These are phyloP conservation scores for Moelleriella libera DNA, from an alignment of 2,329 filamentous ascomycete species.

Conservation along the genomic window DNA sequence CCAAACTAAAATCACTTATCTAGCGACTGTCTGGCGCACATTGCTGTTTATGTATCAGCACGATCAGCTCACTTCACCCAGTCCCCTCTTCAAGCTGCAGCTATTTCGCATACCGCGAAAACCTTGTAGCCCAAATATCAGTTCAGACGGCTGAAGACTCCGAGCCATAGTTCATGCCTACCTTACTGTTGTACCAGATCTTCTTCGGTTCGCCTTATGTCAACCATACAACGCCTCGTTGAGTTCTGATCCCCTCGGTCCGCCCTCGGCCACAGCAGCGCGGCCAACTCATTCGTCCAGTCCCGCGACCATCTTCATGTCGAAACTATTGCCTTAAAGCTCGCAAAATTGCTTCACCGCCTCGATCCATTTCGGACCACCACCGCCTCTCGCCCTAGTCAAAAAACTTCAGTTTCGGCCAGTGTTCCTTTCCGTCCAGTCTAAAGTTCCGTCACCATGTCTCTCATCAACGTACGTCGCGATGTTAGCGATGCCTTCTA, in stretches of 20 bases:
- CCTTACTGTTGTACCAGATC: slow-evolving; percentile 31
- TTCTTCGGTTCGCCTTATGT: slow-evolving; percentile 39
- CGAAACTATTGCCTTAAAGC: slow-evolving; percentile 14
- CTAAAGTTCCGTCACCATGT: slow-evolving; percentile 52
- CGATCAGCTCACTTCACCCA: slow-evolving; percentile 79
- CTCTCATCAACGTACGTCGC: slow-evolving; percentile 94
- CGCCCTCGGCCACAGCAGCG: slow-evolving; percentile 22
- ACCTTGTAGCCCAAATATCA: slow-evolving; percentile 79
- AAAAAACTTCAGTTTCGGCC: too few species aligned
- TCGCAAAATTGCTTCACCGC: slow-evolving; percentile 7
- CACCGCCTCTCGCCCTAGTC: neutral
- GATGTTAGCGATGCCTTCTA: slow-evolving; percentile 99
- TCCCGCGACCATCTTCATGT: slow-evolving; percentile 20
- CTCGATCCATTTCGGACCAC: slow-evolving; percentile 6
- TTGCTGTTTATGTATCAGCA: slow-evolving; percentile 96
- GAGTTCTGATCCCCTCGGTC: slow-evolving; percentile 35
- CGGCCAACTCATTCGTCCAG: slow-evolving; percentile 6
- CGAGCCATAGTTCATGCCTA: slow-evolving; percentile 41
- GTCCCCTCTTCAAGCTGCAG: slow-evolving; percentile 94
- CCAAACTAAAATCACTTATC: slow-evolving; percentile 10
- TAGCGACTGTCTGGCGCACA: slow-evolving; percentile 18
- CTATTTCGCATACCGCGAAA: slow-evolving; percentile 92
- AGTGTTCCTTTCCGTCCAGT: slow-evolving; percentile 4
- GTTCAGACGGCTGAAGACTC: slow-evolving; percentile 75
- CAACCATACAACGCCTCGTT: slow-evolving; percentile 35